phyloP scores from a whole-genome alignment of 768 basidiomycete genomes.

The Thelephora ganbajun region DNA sequence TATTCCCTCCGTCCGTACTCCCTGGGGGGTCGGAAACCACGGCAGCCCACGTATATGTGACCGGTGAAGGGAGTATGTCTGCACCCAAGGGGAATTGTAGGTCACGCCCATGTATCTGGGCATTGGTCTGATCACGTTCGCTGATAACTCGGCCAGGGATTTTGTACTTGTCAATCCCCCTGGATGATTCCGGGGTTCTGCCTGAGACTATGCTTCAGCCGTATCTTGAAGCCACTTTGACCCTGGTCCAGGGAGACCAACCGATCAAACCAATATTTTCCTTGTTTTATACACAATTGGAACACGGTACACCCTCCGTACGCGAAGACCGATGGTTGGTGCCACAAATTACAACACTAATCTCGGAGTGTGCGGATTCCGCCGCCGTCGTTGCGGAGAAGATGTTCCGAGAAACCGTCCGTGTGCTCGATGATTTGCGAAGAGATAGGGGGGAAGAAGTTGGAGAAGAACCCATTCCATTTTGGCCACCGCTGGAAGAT shows the following conservation, averaged over 20 bases:
- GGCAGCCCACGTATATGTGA: slow-evolving; percentile 44
- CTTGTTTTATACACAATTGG: slow-evolving; percentile 36
- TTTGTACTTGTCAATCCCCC: slow-evolving; percentile 42
- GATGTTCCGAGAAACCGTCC: slow-evolving; percentile 35
- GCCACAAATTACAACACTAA: slow-evolving; percentile 18
- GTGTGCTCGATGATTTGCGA: slow-evolving; percentile 13
- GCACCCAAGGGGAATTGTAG: slow-evolving; percentile 63
- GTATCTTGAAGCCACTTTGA: slow-evolving; percentile 39
- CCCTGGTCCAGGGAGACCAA: slow-evolving; percentile 7
- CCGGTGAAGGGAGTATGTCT: slow-evolving; percentile 62
- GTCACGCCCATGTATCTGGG: slow-evolving; percentile 13
- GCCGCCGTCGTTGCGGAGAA: slow-evolving; percentile 42
- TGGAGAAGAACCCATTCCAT: slow-evolving; percentile 9
- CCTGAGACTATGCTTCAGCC: slow-evolving; percentile 35
- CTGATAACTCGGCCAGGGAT: slow-evolving; percentile 29
- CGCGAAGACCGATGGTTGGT: slow-evolving; percentile 12
- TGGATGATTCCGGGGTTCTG: slow-evolving; percentile 10
- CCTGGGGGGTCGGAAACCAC: slow-evolving; percentile 29
- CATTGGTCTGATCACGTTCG: neutral
- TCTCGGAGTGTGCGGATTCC: slow-evolving; percentile 42
- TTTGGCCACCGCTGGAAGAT: slow-evolving; percentile 28
- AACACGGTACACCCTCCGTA: slow-evolving; percentile 8
- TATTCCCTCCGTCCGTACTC: slow-evolving; percentile 62
- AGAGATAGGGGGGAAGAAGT: slow-evolving; percentile 12
- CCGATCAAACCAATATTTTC: slow-evolving; percentile 33